Conservation (phyloP, 108 stramenopile species). For the Cyclotella kingstonii region DNA sequence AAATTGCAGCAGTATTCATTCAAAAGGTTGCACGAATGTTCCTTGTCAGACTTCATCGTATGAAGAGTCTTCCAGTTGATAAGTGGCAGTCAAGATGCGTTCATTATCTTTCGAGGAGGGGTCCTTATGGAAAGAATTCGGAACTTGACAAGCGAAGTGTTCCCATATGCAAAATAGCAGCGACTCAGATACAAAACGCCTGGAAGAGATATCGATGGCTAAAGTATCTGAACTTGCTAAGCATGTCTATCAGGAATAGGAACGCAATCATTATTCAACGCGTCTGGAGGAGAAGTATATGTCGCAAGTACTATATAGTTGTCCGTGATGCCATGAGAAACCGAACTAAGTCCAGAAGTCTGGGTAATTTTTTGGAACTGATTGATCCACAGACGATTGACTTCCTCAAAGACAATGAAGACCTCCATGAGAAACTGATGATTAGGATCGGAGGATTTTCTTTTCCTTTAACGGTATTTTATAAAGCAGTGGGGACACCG, state of each 20-base stretch:
- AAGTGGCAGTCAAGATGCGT: conserved; percentile 15
- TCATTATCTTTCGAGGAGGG: conserved; percentile 25
- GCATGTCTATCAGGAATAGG: not conserved
- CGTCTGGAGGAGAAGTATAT: conserved; percentile 10
- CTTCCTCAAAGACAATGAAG: not conserved
- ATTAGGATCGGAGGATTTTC: not conserved
- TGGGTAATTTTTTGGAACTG: not conserved
- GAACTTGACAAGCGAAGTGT: not conserved
- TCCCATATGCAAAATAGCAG: not conserved
- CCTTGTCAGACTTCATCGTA: conserved; percentile 7
- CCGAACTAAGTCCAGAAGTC: not conserved
- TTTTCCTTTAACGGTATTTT: not conserved
- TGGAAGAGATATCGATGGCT: conserved; percentile 22
- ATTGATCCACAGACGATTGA: not conserved
- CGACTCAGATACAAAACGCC: conserved; percentile 4
- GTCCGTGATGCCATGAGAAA: conserved; percentile 3
- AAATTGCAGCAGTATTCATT: conserved; percentile 14
- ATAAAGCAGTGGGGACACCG: not conserved
- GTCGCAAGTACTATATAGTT: conserved; percentile 11
- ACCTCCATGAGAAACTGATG: not conserved
- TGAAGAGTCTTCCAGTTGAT: conserved; percentile 1
- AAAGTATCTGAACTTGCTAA: conserved; percentile 5
- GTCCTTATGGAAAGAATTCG: conserved; percentile 20
- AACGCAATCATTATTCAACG: conserved; percentile 14
- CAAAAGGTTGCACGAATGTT: conserved; percentile 16